phyloP scores from a whole-genome alignment of 495 filamentous ascomycete species.

The Talaromyces borbonicus region DNA sequence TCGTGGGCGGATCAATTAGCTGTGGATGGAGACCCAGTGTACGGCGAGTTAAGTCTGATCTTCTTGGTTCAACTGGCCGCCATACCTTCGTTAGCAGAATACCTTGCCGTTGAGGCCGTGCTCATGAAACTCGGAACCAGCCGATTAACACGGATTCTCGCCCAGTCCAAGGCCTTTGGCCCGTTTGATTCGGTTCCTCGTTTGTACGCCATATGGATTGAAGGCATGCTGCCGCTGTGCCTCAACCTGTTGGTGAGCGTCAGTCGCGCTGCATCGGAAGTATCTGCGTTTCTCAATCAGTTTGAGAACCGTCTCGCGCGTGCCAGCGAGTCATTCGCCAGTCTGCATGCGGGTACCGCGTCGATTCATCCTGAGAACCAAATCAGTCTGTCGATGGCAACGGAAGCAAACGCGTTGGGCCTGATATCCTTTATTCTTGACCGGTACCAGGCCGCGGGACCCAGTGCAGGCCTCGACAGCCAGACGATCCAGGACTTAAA shows the following conservation, averaged over 20 bases:
- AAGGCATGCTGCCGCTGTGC: conserved; percentile 78
- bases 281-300: conserved; percentile 75
- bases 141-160: conserved; percentile 60
- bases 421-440: conserved; percentile 59
- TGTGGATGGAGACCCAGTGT: conserved; percentile 75
- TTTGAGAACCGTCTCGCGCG: conserved; percentile 64
- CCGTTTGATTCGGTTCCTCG: conserved; percentile 52
- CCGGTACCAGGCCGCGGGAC: conserved; percentile 48
- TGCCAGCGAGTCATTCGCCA: conserved; percentile 50
- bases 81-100: conserved; percentile 74
- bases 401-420: conserved; percentile 67
- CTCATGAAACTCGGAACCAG: conserved; percentile 70
- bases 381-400: conserved; percentile 59
- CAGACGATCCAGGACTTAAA: conserved; percentile 53
- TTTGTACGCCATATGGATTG: conserved; percentile 75
- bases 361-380: conserved; percentile 28
- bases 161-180: conserved; percentile 54
- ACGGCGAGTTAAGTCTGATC: conserved; percentile 77
- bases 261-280: conserved; percentile 68
- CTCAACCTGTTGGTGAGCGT: conserved; percentile 81
- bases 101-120: conserved; percentile 75
- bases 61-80: conserved; percentile 83
- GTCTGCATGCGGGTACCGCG: conserved; percentile 23
- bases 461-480: conserved; percentile 46
- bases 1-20: conserved; percentile 80